Evolutionary conservation across 805 yeast species (phyloP), one percentile per base, ranked within the genome.

Genomic region (Debaryomyces tyrocola): DNA sequence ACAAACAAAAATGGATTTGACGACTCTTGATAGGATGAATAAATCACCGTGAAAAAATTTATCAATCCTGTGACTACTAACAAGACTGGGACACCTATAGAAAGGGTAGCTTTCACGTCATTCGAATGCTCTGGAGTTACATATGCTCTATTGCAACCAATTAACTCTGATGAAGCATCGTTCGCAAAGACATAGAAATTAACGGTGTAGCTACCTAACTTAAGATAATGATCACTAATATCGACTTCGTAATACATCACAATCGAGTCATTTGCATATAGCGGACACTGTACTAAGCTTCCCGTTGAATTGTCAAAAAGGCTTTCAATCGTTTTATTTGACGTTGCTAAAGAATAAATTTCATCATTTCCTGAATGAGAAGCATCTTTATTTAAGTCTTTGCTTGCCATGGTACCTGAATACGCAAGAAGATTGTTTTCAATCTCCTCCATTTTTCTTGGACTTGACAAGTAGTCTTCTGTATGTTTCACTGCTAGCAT

Each of bases 1-100:
- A 69, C 55, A 55, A 72, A 67, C 45, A 82, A 55, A 56, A 79
- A 75, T 29, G 83, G 77, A 51, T 79, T 70, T 39, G 75, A 58
- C 27, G 87, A 64, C 63, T 82, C 89, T 65, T 78, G 83, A 57
- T 75, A 78, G 0, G 87, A 83, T 33, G 86, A 71, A 44, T 56
- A 62, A n/a, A 66, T 77, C 41, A 74, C 63, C 6, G 73, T 65
- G 48, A 76, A 58, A 33, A 67, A 49, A 33, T 79, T 70, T 20
- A 78, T 51, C 2, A 66, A 46, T n/a, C 70, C 68, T 5, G 84
- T 60, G 3, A 66, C 64, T 1, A 75, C 56, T 6, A 79, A 60
- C 15, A 74, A 64, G 12, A 63, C 61, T 1, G 69, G 55, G 5
- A 79, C 64, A 6, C 76, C 74, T 4, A 59, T 55, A 20, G 73